Evolutionary conservation across 129 eudicot genomes (phyloP).

Genomic region (Chrysanthemum lavandulifolium): DNA sequence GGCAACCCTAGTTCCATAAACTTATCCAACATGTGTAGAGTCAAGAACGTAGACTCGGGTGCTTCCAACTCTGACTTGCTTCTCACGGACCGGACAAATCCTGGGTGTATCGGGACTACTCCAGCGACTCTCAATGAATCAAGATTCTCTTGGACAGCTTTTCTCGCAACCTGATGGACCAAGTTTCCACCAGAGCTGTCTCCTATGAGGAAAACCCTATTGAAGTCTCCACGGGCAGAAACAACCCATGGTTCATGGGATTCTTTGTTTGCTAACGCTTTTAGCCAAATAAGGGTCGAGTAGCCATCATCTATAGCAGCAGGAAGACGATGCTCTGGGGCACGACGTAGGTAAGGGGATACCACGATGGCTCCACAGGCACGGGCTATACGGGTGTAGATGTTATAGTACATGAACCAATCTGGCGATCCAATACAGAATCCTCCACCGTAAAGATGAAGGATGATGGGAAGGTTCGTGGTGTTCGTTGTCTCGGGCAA

Average conservation of each 20-base stretch:
- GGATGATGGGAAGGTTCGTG: conserved; percentile 44
- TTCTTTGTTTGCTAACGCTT: conserved; percentile 30
- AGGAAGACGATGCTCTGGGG: conserved; percentile 74
- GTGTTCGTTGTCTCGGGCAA: conserved; percentile 30
- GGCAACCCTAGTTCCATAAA: conserved; percentile 52
- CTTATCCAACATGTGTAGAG: conserved; percentile 60
- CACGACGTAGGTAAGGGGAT: conserved; percentile 52
- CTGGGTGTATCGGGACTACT: conserved; percentile 61
- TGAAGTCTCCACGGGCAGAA: conserved; percentile 37
- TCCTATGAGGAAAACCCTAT: conserved; percentile 56
- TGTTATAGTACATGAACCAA: conserved; percentile 57
- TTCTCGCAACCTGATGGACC: conserved; percentile 58
- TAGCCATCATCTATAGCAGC: conserved; percentile 56
- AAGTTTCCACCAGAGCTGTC: conserved; percentile 73
- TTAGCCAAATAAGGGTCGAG: conserved; percentile 56
- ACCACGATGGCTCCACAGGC: conserved; percentile 35
- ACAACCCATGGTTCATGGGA: conserved; percentile 46
- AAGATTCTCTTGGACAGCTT: conserved; percentile 34
- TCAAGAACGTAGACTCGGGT: conserved; percentile 57
- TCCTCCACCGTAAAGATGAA: conserved; percentile 66
- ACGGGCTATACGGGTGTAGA: conserved; percentile 50
- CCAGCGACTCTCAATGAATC: conserved; percentile 47
- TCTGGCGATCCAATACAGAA: conserved; percentile 54
- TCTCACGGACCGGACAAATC: conserved; percentile 42
- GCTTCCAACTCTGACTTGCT: conserved; percentile 66